These are phyloP conservation scores for Podaxis sp. DNA, from an alignment of 768 basidiomycete genomes.

Conservation along the genomic window DNA sequence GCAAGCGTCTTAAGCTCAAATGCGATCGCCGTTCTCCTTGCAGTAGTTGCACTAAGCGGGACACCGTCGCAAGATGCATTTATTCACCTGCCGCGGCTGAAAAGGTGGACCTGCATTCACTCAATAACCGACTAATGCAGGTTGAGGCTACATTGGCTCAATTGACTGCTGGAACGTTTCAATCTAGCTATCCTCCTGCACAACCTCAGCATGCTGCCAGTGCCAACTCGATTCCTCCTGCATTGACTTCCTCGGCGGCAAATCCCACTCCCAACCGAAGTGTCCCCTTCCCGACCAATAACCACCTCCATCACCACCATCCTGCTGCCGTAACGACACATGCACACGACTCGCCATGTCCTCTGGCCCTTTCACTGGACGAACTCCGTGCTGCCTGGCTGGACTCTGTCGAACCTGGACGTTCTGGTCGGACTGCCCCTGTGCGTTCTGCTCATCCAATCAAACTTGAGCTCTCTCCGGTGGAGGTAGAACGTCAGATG, in stretches of 20 bases:
- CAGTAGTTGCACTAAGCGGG: constrained; percentile 76
- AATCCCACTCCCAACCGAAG: constrained; percentile 7
- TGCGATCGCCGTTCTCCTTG: constrained; percentile 82
- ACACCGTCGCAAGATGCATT: constrained; percentile 68
- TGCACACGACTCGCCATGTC: constrained; percentile 34
- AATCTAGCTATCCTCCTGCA: constrained; percentile 34
- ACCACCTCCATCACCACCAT: constrained; percentile 30
- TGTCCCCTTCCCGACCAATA: constrained; percentile 9
- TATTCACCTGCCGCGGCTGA: constrained; percentile 84
- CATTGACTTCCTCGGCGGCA: constrained; percentile 8
- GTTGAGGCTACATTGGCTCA: constrained; percentile 63
- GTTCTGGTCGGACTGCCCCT: neutral
- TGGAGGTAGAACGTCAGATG: constrained; percentile 19
- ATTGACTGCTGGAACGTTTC: constrained; percentile 41
- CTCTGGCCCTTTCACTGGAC: constrained; percentile 53
- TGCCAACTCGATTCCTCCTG: neutral
- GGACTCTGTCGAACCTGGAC: constrained; percentile 33
- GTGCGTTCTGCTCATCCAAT: constrained; percentile 15
- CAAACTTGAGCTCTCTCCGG: constrained; percentile 33
- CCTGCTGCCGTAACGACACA: constrained; percentile 30
- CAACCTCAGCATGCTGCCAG: constrained; percentile 8
- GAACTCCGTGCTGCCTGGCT: constrained; percentile 65
- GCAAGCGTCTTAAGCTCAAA: constrained; percentile 85
- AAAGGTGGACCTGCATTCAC: constrained; percentile 86
- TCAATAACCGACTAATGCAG: constrained; percentile 76